Evolutionary conservation across 176 grass and related monocot genomes (phyloP).

Genomic region (Juncus effusus): DNA sequence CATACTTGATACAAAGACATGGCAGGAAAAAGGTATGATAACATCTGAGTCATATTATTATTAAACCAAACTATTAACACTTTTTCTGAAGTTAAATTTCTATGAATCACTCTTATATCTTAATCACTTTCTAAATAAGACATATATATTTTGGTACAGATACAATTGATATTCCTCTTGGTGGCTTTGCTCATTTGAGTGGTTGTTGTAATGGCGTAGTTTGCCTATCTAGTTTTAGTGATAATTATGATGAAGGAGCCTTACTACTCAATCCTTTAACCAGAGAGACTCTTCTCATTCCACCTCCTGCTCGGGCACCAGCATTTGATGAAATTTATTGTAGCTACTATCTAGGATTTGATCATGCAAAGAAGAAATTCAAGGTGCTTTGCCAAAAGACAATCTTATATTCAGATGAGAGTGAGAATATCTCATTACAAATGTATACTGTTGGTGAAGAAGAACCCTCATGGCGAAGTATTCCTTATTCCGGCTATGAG

Average conservation of each 20-base stretch:
- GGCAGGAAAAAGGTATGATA: not conserved
- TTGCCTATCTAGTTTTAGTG: not conserved
- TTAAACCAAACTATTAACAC: not conserved
- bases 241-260: not conserved
- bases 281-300: not conserved
- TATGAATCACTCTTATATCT: no score
- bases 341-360: conserved; percentile 1
- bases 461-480: not conserved
- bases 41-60: not conserved
- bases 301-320: not conserved
- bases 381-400: not conserved
- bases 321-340: not conserved
- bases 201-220: not conserved
- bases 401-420: no score
- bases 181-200: not conserved
- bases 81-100: no score
- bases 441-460: not conserved
- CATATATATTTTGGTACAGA: no score
- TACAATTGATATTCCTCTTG: no score
- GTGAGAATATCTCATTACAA: not conserved
- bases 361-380: not conserved
- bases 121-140: no score
- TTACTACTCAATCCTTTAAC: not conserved
- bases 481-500: not conserved
- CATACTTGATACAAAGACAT: not conserved